Evolutionary conservation across 495 filamentous ascomycete genomes (phyloP).

Genomic region (Glonium stellatum): DNA sequence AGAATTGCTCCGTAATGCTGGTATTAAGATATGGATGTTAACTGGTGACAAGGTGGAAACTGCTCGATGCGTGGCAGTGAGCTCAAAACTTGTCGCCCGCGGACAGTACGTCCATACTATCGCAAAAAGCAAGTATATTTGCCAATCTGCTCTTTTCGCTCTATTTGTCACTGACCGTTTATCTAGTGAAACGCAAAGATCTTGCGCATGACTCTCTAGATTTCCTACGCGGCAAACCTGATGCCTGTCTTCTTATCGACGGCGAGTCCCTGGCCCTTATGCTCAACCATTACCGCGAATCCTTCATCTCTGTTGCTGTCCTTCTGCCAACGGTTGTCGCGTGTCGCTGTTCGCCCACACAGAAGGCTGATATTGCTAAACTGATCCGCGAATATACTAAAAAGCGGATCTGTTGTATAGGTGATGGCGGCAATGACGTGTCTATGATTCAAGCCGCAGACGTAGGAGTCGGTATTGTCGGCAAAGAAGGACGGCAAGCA

Average conservation of each 20-base stretch:
- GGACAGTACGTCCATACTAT: constrained; percentile 96
- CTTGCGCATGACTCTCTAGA: constrained; percentile 78
- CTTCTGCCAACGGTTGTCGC: constrained; percentile 86
- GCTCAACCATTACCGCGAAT: constrained; percentile 67
- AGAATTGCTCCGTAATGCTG: constrained; percentile 91
- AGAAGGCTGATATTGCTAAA: constrained; percentile 88
- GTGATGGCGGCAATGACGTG: constrained; percentile 97
- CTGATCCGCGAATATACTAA: constrained; percentile 88
- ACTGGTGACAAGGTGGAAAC: constrained; percentile 99
- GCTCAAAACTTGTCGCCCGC: constrained; percentile 85
- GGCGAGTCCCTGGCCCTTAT: constrained; percentile 82
- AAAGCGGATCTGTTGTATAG: constrained; percentile 93
- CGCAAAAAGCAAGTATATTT: constrained; percentile 50
- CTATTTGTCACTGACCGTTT: constrained; percentile 14
- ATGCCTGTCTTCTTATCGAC: constrained; percentile 87
- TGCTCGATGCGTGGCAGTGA: constrained; percentile 91
- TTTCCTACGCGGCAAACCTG: constrained; percentile 79
- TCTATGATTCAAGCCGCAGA: constrained; percentile 99
- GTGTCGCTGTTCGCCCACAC: constrained; percentile 93
- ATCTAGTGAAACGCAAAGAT: constrained; percentile 56
- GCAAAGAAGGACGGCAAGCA: constrained; percentile 94
- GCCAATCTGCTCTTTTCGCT: constrained; percentile 29
- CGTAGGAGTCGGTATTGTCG: constrained; percentile 95
- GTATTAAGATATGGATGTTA: constrained; percentile 99
- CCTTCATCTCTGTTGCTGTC: constrained; percentile 87